Evolutionary conservation across 2,329 filamentous ascomycete species (phyloP).

Genomic region (Fusarium udum): DNA sequence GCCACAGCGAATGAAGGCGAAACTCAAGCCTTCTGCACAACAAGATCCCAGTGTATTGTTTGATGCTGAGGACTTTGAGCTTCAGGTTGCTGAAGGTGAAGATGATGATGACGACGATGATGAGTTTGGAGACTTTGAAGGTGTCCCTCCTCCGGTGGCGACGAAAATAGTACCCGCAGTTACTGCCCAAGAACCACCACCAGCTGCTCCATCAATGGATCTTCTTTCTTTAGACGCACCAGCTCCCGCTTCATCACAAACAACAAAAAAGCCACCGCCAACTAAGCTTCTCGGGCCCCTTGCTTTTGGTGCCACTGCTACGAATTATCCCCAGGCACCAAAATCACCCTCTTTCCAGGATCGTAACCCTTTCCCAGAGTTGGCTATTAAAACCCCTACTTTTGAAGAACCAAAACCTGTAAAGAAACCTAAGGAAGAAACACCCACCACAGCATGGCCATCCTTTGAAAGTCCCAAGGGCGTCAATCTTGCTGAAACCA

Average conservation of each 20-base stretch:
- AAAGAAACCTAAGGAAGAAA: slow-evolving; percentile 48
- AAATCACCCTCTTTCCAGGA: slow-evolving; percentile 64
- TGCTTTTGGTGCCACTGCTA: slow-evolving; percentile 42
- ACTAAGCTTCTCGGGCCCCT: slow-evolving; percentile 46
- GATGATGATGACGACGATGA: slow-evolving; percentile 58
- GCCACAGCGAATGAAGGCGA: slow-evolving; percentile 34
- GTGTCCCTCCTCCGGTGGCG: slow-evolving; percentile 43
- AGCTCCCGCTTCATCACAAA: slow-evolving; percentile 29
- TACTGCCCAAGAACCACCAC: slow-evolving; percentile 27
- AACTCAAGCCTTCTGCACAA: slow-evolving; percentile 34
- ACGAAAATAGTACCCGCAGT: slow-evolving; percentile 12
- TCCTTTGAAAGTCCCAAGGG: slow-evolving; percentile 42
- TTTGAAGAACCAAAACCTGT: slow-evolving; percentile 47
- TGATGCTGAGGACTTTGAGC: slow-evolving; percentile 68
- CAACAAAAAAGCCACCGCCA: slow-evolving; percentile 39
- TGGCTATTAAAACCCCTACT: slow-evolving; percentile 57
- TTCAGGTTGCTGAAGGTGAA: slow-evolving; percentile 52
- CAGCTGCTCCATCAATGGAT: slow-evolving; percentile 49
- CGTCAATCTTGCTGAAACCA: slow-evolving; percentile 11
- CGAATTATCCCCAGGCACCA: slow-evolving; percentile 56
- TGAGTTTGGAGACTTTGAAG: slow-evolving; percentile 69
- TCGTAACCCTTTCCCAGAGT: slow-evolving; percentile 62
- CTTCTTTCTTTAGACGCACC: slow-evolving; percentile 53
- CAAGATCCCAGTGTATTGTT: slow-evolving; percentile 69
- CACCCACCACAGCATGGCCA: slow-evolving; percentile 60